Base-by-base conservation (phyloP, 164 flowering plant species). In the Dillenia turbinata region DNA sequence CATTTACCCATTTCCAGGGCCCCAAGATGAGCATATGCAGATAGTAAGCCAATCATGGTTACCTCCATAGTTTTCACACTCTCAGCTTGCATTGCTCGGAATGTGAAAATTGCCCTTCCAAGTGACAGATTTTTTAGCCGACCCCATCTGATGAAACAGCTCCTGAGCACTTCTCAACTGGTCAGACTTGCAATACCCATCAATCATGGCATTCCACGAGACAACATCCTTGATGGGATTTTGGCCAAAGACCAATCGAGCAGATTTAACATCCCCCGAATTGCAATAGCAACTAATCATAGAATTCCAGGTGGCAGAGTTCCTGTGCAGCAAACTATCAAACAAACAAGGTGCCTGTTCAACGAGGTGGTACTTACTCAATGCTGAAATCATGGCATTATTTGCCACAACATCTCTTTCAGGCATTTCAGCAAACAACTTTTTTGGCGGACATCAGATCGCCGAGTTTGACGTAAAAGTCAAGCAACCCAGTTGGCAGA, bases 1-100 rank as follows among this genome's bases (percentile, higher is more conserved):
- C 78, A 75, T 33, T 64, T 64, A 15, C 84, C 81, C 65, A 70
- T 63, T 56, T 75, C 79, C 22, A 78, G 63, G 54, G 81, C 77
- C 56, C 78, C 84, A 33, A 78, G 62, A 73, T 80, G 78, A 53
- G 81, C 78, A 65, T 79, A 77, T 9, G 81, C 84, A 54, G 73
- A 62, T 52, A 80, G 61, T 68, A 80, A 71, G 58, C 78, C 65
- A 13, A 78, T 75, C 77, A 81, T 78, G 12, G 79, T 75, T 50
- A 68, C 76, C 69, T 71, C 81, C 33, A 70, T 76, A 2, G 77
- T 78, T 61, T 56, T 67, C 24, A 76, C 73, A 43, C 64, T 66
- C 47, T 67, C 69, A 15, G 47, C 65, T 49, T 71, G 77, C 82
- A 81, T 78, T 45, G 56, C 26, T 43, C 59, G 67, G 56, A 73